These are phyloP conservation scores for Cenchrus purpureus DNA, from an alignment of 176 grass and related monocot species.

Conservation along the genomic window DNA sequence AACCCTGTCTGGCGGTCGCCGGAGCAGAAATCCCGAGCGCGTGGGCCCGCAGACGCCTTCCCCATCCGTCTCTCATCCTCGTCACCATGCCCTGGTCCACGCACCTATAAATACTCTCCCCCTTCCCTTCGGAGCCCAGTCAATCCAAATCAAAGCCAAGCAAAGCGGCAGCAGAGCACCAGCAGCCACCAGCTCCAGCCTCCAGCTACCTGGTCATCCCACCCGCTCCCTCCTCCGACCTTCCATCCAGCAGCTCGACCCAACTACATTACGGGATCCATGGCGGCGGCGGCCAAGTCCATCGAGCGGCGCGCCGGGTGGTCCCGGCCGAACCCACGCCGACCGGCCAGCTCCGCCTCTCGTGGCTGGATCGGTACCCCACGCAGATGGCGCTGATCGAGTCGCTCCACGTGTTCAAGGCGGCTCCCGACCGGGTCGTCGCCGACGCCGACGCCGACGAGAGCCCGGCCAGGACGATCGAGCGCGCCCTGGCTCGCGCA, in stretches of 20 bases:
- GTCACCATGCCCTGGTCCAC: conserved; percentile 16
- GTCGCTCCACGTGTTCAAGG: conserved; percentile 86
- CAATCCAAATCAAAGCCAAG: conserved; percentile 28
- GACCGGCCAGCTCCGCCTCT: conserved; percentile 51
- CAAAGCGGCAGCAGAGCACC: neutral
- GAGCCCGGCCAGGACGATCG: conserved; percentile 53
- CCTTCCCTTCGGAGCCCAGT: conserved; percentile 1
- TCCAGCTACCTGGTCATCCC: conserved; percentile 5
- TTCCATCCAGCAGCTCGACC: neutral
- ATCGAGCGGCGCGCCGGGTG: conserved; percentile 57
- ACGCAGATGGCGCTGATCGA: conserved; percentile 94
- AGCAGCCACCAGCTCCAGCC: neutral
- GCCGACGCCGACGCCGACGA: neutral
- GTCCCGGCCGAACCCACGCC: conserved; percentile 57
- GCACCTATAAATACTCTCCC: conserved; percentile 38
- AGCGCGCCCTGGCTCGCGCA: conserved; percentile 51
- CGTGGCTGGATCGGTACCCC: conserved; percentile 92
- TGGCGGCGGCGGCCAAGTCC: conserved; percentile 35
- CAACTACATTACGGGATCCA: neutral
- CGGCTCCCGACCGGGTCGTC: neutral
- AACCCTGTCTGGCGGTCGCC: neutral
- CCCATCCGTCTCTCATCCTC: conserved; percentile 45
- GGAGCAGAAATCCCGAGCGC: neutral
- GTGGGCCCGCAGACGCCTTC: conserved; percentile 36
- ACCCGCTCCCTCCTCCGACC: neutral